These are phyloP conservation scores for Mariannaea sp. DNA, from an alignment of 2,329 filamentous ascomycete genomes.

Conservation along the genomic window DNA sequence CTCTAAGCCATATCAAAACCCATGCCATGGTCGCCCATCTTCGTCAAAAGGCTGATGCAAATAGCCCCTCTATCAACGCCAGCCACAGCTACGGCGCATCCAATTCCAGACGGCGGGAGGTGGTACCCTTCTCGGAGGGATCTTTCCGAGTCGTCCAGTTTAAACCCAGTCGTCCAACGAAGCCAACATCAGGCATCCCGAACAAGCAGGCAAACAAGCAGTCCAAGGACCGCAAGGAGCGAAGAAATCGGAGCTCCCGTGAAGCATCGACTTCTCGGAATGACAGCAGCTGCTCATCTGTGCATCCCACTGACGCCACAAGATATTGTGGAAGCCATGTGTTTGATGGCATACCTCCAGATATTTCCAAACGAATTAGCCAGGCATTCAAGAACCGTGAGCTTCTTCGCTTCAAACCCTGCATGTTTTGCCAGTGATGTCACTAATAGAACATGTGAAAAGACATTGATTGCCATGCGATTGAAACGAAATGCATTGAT, in stretches of 20 bases:
- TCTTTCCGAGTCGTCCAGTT: conserved; percentile 7
- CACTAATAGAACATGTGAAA: not conserved
- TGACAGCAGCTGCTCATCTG: not conserved
- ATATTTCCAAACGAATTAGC: conserved; percentile 4
- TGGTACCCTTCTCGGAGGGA: not conserved
- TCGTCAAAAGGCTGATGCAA: conserved; percentile 8
- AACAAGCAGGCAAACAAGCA: not conserved
- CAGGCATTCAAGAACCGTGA: conserved; percentile 7
- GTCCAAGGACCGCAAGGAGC: not conserved
- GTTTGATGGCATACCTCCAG: conserved; percentile 8
- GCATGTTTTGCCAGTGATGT: not conserved
- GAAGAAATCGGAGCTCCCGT: not conserved
- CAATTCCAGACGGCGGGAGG: not conserved
- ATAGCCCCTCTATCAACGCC: not conserved
- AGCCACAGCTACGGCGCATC: not conserved
- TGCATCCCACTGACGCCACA: not conserved
- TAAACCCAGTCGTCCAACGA: not conserved
- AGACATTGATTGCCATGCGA: conserved; percentile 7
- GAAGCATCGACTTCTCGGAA: not conserved
- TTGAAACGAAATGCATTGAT: conserved; percentile 1
- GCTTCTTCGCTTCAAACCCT: too few species aligned
- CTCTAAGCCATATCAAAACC: conserved; percentile 13
- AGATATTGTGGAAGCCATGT: conserved; percentile 6
- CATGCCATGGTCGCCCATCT: conserved; percentile 14
- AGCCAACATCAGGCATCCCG: not conserved